phyloP scores from a whole-genome alignment of 208 protist species.

The Leptomonas pyrrhocoris region DNA sequence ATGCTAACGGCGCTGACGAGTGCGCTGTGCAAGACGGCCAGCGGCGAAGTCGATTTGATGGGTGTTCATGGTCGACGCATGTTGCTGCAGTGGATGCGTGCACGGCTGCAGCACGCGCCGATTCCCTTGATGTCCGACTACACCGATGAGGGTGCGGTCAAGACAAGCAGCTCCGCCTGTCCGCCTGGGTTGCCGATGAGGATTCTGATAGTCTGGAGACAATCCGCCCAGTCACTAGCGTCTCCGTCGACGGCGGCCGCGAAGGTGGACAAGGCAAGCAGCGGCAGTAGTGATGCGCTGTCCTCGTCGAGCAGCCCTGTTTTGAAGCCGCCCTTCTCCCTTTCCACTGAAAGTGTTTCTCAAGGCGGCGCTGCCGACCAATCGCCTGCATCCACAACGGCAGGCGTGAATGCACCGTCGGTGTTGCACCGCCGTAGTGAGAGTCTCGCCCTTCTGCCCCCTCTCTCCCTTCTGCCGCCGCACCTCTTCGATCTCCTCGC shows the following conservation, averaged over 20 bases:
- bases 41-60: conserved; percentile 36
- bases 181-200: conserved; percentile 9
- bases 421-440: neutral
- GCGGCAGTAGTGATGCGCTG: neutral
- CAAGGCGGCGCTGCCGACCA: no score
- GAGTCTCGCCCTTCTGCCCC: conserved; percentile 7
- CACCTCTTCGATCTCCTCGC: conserved; percentile 56
- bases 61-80: conserved; percentile 11
- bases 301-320: neutral
- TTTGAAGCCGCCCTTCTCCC: neutral
- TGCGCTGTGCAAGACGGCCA: conserved; percentile 30
- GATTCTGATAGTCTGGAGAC: conserved; percentile 10
- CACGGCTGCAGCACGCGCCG: conserved; percentile 24
- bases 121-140: neutral
- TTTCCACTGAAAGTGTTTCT: neutral
- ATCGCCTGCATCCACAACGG: neutral
- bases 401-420: neutral
- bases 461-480: conserved; percentile 33
- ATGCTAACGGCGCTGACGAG: conserved; percentile 29
- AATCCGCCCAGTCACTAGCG: conserved; percentile 3
- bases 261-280: neutral
- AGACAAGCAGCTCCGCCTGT: neutral
- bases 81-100: conserved; percentile 37
- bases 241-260: neutral
- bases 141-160: neutral